Evolutionary conservation across 192 early-diverging fungal genomes (phyloP), one percentile per base, ranked within the genome.

Genomic region (Backusella parvicylindrica): DNA sequence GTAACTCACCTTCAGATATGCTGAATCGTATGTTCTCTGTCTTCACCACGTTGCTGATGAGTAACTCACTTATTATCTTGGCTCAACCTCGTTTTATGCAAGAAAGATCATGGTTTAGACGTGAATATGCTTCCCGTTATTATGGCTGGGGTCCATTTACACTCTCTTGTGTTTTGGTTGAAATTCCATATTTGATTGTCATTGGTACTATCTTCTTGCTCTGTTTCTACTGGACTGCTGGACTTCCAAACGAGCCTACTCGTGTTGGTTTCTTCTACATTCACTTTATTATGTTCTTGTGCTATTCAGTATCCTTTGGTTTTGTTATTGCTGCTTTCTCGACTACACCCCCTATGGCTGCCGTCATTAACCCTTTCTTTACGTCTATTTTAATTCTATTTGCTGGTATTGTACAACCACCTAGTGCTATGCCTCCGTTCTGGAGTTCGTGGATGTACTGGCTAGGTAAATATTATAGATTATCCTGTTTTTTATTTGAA

Each of bases 391-490:
- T 89, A 40, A 84, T 79, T n/a, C 82, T 91, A 65, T 89, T 90
- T 82, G 84, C 82, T 74, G 90, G 90, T 83, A 85, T 91, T 74
- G 80, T 88, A n/a, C 85, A 86, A 36, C 86, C 90, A 9, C 85
- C 88, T 28, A 47, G 75, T 50, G 75, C 78, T n/a, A 85, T 92
- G 82, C 85, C 88, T n/a, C 64, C 69, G 43, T 89, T 92, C 77
- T 92, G 91, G 89, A 82, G 83, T 64, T 72, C 76, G 0, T 90
- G 86, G 84, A 85, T 92, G 85, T 92, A 92, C 77, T 86, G 84
- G 85, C 33, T 67, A 56, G 50, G 50, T 53, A 53, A 49, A 49
- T 38, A 38, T 38, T 9, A 38, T 38, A 38, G 37, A 38, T 38
- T 9, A 11, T 38, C 6, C 6, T 38, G 11, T 21, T 50, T 21